Base-by-base conservation (phyloP, 306 rosid species). In the Casuarina glauca region DNA sequence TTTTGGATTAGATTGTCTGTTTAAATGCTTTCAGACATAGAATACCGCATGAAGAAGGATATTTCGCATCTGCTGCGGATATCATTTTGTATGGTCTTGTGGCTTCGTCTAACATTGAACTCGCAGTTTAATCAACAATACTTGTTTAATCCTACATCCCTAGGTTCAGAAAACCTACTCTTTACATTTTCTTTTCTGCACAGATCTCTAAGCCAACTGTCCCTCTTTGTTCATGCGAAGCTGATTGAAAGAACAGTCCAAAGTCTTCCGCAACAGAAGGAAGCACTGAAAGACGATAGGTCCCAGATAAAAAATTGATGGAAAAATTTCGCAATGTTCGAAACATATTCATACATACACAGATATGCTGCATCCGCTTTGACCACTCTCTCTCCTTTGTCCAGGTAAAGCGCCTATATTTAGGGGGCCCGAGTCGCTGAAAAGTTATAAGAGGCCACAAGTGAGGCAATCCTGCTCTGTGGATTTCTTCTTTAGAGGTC, bases 211-310 rank as follows among this genome's bases (percentile, higher is more conserved):
- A 36, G 74, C 52, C 39, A 76, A 67, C 52, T 45, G 58, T 51
- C 53, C 70, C 12, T 53, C 51, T 54, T 10, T 41, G 75, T 62
- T 38, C 9, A 43, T 26, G 20, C 6, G 64, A 76, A 67, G 45
- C 52, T 70, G 58, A 42, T 44, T 71, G 69, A 57, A 69, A 73
- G 69, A 67, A 52, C 69, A 16, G 69, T 76, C 80, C 78, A 82
- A 77, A 80, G 76, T 62, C 39, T 77, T 76, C 86, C 88, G 88
- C 78, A 78, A 78, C 86, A 46, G 67, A 85, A 85, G 93, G 89
- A 85, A 87, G 70, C 75, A 82, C 80, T 61, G 44, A 61, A 61
- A 61, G 50, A 3, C 9, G 16, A 15, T 11, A 3, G 53, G 9
- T 9, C 53, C 16, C 53, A 49, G 13, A 49, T 9, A 11, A 49